Base-by-base conservation (phyloP, 108 stramenopile genomes). In the Chaetoceros tenuissimus region DNA sequence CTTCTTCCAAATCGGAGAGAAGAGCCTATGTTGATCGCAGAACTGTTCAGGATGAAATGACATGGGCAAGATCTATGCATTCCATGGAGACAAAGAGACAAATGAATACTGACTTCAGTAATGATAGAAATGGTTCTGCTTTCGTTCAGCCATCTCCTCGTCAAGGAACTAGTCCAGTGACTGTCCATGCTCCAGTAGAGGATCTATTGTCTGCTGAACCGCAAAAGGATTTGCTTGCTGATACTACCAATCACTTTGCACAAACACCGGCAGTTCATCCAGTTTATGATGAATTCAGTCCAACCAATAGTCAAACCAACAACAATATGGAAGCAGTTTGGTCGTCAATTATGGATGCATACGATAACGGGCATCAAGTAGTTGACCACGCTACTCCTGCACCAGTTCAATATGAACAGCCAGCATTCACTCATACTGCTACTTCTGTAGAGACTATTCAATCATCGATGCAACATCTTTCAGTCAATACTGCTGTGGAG, bases 381-480 rank as follows among this genome's bases (percentile, higher is more conserved):
- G n/a, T n/a, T n/a, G n/a, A n/a, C n/a, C n/a, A n/a, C n/a, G 34
- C 34, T 40, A 10, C 34, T 40, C 13, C 34, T 40, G 34, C 34
- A 10, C 34, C 34, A 10, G 13, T 13, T 5, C 5, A 40, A 10
- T 5, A 10, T 40, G 13, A 10, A 13, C 34, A 5, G 5, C 8
- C 13, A 5, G 34, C 34, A 10, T n/a, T n/a, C n/a, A n/a, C n/a
- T n/a, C n/a, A n/a, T n/a, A n/a, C n/a, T n/a, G 13, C 5, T 5
- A 40, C 34, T 10, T 40, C 34, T 40, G 34, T 40, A 40, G 8
- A 40, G 34, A 5, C 5, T 5, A 13, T 40, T 10, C 8, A 40
- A 49, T 7, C 18, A n/a, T 49, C 48, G 13, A 49, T 49, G 48
- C 7, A 49, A n/a, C 13, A n/a, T 49, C 23, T 49, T 49, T 24